Evolutionary conservation across 1,284 basidiomycete species (phyloP).

Genomic region (Quambalaria eucalypti): DNA sequence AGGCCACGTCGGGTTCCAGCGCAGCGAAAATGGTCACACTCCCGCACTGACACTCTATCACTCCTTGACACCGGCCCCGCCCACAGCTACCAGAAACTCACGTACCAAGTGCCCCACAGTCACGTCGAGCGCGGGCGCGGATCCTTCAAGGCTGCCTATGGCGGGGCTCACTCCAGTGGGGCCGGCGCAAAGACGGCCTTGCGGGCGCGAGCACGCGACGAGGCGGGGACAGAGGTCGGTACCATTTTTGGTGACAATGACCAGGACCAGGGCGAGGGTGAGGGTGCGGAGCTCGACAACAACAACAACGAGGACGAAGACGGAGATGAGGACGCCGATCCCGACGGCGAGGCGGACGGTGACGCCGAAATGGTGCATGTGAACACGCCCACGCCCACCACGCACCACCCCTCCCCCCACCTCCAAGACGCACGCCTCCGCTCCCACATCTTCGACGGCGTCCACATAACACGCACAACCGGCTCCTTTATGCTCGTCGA

Average conservation of each 20-base stretch:
- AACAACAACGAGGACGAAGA: constrained; percentile 4
- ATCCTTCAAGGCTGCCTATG: not conserved
- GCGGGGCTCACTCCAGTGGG: not conserved
- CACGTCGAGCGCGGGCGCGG: not conserved
- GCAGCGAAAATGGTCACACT: not conserved
- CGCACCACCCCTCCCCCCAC: not conserved
- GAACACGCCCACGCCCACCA: not conserved
- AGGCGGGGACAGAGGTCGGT: not conserved
- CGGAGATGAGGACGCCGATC: not conserved
- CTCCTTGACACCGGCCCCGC: too few species aligned
- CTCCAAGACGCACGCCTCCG: not conserved
- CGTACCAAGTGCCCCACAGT: not conserved
- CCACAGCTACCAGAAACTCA: not conserved
- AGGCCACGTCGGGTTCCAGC: not conserved
- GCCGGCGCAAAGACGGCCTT: not conserved
- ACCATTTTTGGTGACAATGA: not conserved
- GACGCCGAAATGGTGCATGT: not conserved
- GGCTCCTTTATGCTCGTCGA: constrained; percentile 90
- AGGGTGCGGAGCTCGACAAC: not conserved
- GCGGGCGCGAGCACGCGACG: not conserved
- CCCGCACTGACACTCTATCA: too few species aligned
- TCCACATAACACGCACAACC: constrained; percentile 65
- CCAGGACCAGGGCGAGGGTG: not conserved
- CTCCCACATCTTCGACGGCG: constrained; percentile 76
- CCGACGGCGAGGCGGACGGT: not conserved